Evolutionary conservation across 192 early-diverging fungal genomes (phyloP), one percentile per base, ranked within the genome.

Genomic region (Coemansia asiatica): DNA sequence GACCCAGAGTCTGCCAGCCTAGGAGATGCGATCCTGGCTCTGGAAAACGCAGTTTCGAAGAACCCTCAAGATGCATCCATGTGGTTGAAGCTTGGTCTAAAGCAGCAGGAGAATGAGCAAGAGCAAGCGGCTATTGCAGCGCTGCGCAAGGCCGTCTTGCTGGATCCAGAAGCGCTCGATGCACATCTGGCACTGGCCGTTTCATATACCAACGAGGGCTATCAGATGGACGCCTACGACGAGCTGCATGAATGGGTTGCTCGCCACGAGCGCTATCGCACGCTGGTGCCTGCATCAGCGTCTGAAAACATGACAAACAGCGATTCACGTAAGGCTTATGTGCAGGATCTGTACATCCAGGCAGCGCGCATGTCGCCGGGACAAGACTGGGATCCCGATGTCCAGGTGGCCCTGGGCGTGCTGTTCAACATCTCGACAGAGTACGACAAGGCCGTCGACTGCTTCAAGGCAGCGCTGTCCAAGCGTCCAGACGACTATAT

Each of bases 71-170:
- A 98, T 74, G 90, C 94, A 0, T 72, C 74, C 0, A 84, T 90
- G 54, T 99, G 97, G 97, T 81, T 89, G 61, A 73, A 87, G 67
- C 84, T 99, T 8, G 97, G 97, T 36, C 77, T 92, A 31, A 82
- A 84, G 55, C 97, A 99, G 70, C 95, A 97, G 63, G 97, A 99
- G 69, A 98, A 97, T 75, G 97, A 99, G 71, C 91, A 93, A 48
- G 97, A 99, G 65, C 81, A 83, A 2, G 85, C 87, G 19, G 96
- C 97, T 0, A 96, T 99, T 65, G 89, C 92, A 0, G 94, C 97
- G 0, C 76, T 99, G 33, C 81, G 87, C 21, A 91, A 90, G 56
- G 92, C 93, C 10, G 85, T 94, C 4, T 74, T 76, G 48, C 65
- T 91, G 7, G 87, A 97, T 62, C 92, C 95, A 9, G 76, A 75